Conservation (phyloP, 805 yeast species). For the Candida sakaeoensis region DNA sequence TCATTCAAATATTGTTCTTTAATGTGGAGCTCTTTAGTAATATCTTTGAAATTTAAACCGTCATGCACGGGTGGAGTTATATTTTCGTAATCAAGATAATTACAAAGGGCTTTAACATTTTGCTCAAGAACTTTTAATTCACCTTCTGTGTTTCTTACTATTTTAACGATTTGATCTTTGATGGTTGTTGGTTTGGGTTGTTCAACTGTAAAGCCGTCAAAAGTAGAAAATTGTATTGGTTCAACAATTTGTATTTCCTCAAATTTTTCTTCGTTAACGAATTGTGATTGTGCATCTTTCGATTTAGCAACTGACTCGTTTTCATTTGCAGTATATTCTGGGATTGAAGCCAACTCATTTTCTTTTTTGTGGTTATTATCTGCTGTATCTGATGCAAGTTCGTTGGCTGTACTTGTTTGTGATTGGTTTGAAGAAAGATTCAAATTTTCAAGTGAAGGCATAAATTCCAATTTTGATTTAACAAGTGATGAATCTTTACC, state of each 20-base stretch:
- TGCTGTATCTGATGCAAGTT: too few species aligned
- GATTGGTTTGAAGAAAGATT: background rate
- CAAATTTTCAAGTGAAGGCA: background rate
- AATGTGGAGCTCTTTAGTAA: background rate
- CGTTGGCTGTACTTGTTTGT: constrained; percentile 2
- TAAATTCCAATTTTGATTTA: background rate
- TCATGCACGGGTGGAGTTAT: background rate
- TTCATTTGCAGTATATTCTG: background rate
- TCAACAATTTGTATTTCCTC: background rate
- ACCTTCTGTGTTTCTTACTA: constrained; percentile 24
- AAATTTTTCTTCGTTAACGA: too few species aligned
- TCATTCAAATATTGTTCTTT: constrained; percentile 6
- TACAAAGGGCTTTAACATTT: constrained; percentile 16
- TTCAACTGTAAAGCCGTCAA: constrained; percentile 7
- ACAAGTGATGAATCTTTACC: constrained; percentile 3
- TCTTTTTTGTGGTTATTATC: too few species aligned
- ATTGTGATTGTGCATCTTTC: background rate
- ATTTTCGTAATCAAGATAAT: constrained; percentile 3
- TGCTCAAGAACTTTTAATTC: constrained; percentile 18
- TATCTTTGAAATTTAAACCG: background rate
- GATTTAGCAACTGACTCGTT: background rate
- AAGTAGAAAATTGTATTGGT: constrained; percentile 6
- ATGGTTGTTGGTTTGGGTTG: constrained; percentile 2
- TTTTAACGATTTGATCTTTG: constrained; percentile 13
- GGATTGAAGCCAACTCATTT: too few species aligned